Conservation (phyloP, 441 rosid genomes). For the Gossypium davidsonii region DNA sequence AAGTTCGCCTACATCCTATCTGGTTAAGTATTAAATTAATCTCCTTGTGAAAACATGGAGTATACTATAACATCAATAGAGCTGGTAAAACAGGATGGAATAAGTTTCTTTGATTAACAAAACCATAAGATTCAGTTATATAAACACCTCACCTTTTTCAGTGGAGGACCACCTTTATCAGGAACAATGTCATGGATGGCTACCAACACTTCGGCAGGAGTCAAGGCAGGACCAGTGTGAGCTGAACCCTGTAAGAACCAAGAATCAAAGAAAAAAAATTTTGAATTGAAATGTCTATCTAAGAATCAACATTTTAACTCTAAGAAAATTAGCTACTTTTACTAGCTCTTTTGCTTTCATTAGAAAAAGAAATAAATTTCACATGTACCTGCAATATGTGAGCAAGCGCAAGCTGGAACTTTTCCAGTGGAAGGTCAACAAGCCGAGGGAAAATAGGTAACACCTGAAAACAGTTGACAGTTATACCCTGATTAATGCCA, state of each 20-base stretch:
- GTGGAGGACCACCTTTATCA: constrained; percentile 78
- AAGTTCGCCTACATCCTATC: neutral
- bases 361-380: constrained; percentile 12
- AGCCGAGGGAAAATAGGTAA: constrained; percentile 93
- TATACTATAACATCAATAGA: neutral
- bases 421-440: constrained; percentile 84
- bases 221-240: constrained; percentile 97
- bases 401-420: constrained; percentile 97
- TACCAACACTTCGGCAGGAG: constrained; percentile 96
- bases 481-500: neutral
- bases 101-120: neutral
- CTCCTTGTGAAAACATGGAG: neutral
- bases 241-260: constrained; percentile 84
- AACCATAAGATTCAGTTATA: constrained; percentile 20
- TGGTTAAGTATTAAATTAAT: neutral
- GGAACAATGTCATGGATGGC: constrained; percentile 92
- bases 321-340: neutral
- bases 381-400: constrained; percentile 84
- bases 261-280: neutral
- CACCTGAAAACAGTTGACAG: constrained; percentile 49
- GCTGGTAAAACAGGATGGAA: neutral
- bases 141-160: constrained; percentile 58
- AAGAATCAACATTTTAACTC: neutral
- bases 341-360: neutral
- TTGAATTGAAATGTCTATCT: neutral